Evolutionary conservation across 768 basidiomycete species (phyloP).

Genomic region (Cyathus striatus): DNA sequence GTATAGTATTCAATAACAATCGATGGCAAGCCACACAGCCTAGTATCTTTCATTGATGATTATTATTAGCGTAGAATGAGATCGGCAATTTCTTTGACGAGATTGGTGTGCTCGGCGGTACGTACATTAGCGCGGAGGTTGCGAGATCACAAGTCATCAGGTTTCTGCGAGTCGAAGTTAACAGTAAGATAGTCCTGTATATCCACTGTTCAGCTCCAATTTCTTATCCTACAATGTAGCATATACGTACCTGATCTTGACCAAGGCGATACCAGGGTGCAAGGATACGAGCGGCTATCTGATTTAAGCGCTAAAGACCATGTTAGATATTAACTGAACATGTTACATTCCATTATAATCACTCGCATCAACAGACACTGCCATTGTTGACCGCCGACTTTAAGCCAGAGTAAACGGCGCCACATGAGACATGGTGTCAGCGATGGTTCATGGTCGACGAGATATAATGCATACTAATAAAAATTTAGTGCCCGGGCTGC

Average conservation of each 20-base stretch:
- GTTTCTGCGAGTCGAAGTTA: constrained; percentile 41
- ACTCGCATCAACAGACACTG: constrained; percentile 25
- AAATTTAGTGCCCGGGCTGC: constrained; percentile 43
- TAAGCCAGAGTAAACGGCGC: constrained; percentile 27
- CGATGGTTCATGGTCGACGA: too few relatives aligned
- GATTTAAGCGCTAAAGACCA: constrained; percentile 34
- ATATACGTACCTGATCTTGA: constrained; percentile 35
- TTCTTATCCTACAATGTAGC: too few relatives aligned
- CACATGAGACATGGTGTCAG: constrained; percentile 28
- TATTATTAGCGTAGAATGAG: too few relatives aligned
- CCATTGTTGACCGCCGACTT: constrained; percentile 29
- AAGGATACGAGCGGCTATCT: constrained; percentile 42
- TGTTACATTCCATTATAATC: too few relatives aligned
- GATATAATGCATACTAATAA: constrained; percentile 30
- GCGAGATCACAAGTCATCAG: constrained; percentile 37
- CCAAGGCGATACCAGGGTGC: constrained; percentile 42
- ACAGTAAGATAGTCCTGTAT: constrained; percentile 39
- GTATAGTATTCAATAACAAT: too few relatives aligned
- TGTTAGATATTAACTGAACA: too few relatives aligned
- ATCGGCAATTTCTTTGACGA: constrained; percentile 64
- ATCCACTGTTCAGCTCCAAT: too few relatives aligned
- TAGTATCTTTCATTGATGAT: too few relatives aligned
- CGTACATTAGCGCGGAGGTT: constrained; percentile 41
- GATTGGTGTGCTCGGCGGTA: constrained; percentile 36
- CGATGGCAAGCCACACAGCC: too few relatives aligned